Evolutionary conservation across 768 basidiomycete genomes (phyloP), one percentile per base, ranked within the genome.

Genomic region (Rhodotorula sphaerocarpa): DNA sequence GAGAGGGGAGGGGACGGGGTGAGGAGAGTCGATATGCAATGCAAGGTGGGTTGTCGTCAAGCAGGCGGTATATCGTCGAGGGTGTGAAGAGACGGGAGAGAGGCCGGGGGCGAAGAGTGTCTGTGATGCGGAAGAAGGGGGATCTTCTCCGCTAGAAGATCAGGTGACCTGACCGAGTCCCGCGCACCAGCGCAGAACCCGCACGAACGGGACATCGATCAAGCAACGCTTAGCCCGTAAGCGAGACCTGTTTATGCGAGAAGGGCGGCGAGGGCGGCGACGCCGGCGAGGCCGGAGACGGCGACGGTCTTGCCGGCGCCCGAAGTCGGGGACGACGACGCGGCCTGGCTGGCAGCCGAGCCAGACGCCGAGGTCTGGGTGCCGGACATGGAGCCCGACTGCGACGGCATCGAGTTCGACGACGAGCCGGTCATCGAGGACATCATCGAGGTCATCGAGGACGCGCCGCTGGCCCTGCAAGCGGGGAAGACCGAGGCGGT

Each of bases 221-320:
- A n/a, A n/a, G n/a, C n/a, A n/a, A n/a, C n/a, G n/a, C n/a, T 18
- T 44, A 20, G 16, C 12, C 20, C 7, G 20, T 11, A 44, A 20
- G 21, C 43, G 23, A n/a, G n/a, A n/a, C n/a, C n/a, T n/a, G 53
- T 41, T 64, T 64, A 64, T 46, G 63, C 63, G 21, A 64, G 20
- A 52, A 58, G 25, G 23, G 63, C 58, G 12, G 43, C 63, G 33
- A 55, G n/a, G 47, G 46, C 63, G 46, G 52, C 63, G 43, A 55
- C 57, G 4, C 52, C 57, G 44, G 51, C 50, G 44, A 53, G 43
- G 36, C 44, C 57, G n/a, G 52, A 54, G 52, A 64, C 31, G 39
- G 57, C 51, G 44, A 52, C 48, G 46, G 36, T 25, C 10, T n/a
- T 3, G 45, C 39, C 52, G 12, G 30, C 52, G 43, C 33, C 9